phyloP scores from a whole-genome alignment of 2,329 filamentous ascomycete genomes.

The Blumeria graminis region DNA sequence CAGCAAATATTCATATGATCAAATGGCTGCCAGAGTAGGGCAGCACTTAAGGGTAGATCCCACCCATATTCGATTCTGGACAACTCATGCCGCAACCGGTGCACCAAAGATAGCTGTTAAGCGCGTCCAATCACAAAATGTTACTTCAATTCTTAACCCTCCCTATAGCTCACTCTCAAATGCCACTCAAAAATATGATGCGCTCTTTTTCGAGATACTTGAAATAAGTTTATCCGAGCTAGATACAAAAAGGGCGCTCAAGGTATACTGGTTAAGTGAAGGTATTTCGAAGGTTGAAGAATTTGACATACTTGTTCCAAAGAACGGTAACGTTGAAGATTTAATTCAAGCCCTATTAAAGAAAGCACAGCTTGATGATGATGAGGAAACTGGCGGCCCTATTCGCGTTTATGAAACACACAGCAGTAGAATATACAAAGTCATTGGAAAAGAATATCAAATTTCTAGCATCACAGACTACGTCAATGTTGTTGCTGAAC shows the following conservation, averaged over 20 bases:
- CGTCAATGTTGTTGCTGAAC: constrained; percentile 56
- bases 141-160: constrained; percentile 56
- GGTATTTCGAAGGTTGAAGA: constrained; percentile 74
- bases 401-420: constrained; percentile 69
- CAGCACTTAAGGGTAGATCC: constrained; percentile 52
- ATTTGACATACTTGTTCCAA: constrained; percentile 66
- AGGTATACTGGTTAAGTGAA: constrained; percentile 65
- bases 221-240: constrained; percentile 86
- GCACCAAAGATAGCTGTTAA: constrained; percentile 61
- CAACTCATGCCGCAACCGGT: constrained; percentile 51
- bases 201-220: constrained; percentile 74
- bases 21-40: constrained; percentile 61
- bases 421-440: constrained; percentile 61
- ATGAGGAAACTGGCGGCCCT: constrained; percentile 42
- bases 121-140: constrained; percentile 37
- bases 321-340: constrained; percentile 60
- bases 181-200: constrained; percentile 46
- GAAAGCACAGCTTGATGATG: constrained; percentile 53
- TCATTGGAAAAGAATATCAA: constrained; percentile 42
- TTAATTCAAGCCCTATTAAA: constrained; percentile 52
- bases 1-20: constrained; percentile 75
- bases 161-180: constrained; percentile 48
- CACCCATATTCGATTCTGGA: constrained; percentile 79
- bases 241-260: constrained; percentile 75
- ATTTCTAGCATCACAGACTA: constrained; percentile 78